phyloP scores from a whole-genome alignment of 257 asterid genomes.

The Penstemon newberryi region DNA sequence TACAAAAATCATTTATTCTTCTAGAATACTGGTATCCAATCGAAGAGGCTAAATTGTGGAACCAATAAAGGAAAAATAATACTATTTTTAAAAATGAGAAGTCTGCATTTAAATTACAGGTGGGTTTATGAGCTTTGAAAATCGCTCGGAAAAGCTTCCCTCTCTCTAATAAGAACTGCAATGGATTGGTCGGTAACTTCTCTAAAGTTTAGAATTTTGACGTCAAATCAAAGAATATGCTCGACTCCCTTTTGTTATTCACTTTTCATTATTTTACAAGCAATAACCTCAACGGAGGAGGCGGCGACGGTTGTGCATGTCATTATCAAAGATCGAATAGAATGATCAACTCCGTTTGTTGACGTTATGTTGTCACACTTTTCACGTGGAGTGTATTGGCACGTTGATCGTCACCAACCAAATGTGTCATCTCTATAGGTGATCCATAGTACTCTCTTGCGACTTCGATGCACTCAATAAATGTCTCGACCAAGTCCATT shows the following conservation, averaged over 20 bases:
- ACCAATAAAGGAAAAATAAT: no score
- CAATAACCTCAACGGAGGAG: slow-evolving; percentile 37
- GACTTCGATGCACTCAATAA: slow-evolving; percentile 41
- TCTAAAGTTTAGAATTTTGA: no score
- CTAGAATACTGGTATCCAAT: no score
- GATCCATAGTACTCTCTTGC: slow-evolving; percentile 43
- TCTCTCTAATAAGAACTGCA: no score
- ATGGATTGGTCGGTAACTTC: no score
- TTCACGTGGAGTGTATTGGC: slow-evolving; percentile 81
- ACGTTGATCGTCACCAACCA: slow-evolving; percentile 74
- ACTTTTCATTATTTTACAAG: slow-evolving; percentile 62
- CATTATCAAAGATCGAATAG: slow-evolving; percentile 69
- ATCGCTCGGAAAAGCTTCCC: no score
- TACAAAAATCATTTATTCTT: no score
- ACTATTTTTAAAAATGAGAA: no score
- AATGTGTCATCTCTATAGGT: slow-evolving; percentile 87
- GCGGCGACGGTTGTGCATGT: slow-evolving; percentile 82
- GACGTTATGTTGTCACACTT: slow-evolving; percentile 91
- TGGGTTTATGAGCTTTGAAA: no score
- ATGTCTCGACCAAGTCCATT: slow-evolving; percentile 24
- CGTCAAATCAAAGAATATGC: slow-evolving; percentile 28
- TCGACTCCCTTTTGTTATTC: slow-evolving; percentile 69
- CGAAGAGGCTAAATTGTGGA: no score
- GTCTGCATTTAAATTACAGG: no score
- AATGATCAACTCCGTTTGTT: slow-evolving; percentile 69